Base-by-base conservation (phyloP, 176 grass and related monocot genomes). In the Dactylis glomerata region DNA sequence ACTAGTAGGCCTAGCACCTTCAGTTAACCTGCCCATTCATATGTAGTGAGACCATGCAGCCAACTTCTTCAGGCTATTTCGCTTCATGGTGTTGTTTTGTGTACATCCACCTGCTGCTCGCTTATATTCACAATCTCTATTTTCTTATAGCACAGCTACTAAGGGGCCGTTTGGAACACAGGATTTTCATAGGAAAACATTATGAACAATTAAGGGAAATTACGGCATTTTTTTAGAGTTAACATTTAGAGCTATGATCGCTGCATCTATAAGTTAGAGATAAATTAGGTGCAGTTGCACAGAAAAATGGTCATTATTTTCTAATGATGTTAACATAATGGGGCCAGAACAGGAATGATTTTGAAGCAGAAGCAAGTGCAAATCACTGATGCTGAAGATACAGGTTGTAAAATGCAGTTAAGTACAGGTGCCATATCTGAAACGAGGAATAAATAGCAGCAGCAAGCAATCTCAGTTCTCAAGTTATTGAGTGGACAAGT, bases 251-350 rank as follows among this genome's bases (percentile, higher is more conserved):
- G 16, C 73, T n/a, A n/a, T n/a, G n/a, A n/a, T n/a, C n/a, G n/a
- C n/a, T n/a, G n/a, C n/a, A n/a, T n/a, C n/a, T 51, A 80, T 47
- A 26, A n/a, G n/a, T n/a, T n/a, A n/a, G n/a, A 85, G 24, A 12
- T 76, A 58, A 85, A 82, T 19, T 62, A 77, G 3, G 41, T 64
- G 40, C 33, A 77, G 8, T 16, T 86, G 26, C 38, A 62, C 40
- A 6, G 19, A 52, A 12, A 68, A 19, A 14, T 58, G 22, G 16
- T 6, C 13, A 79, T 41, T 78, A n/a, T 24, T 80, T 77, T 79
- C 8, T 58, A 64, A 65, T 4, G 65, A 5, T 3, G 55, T 19
- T 52, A 75, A 66, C 32, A 44, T 40, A 55, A 7, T 51, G 31
- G n/a, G 22, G 11, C 42, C 45, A 20, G 1, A 50, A 4, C 15